Evolutionary conservation across 805 yeast genomes (phyloP).

Genomic region (Hanseniaspora pseudoguilliermondii): DNA sequence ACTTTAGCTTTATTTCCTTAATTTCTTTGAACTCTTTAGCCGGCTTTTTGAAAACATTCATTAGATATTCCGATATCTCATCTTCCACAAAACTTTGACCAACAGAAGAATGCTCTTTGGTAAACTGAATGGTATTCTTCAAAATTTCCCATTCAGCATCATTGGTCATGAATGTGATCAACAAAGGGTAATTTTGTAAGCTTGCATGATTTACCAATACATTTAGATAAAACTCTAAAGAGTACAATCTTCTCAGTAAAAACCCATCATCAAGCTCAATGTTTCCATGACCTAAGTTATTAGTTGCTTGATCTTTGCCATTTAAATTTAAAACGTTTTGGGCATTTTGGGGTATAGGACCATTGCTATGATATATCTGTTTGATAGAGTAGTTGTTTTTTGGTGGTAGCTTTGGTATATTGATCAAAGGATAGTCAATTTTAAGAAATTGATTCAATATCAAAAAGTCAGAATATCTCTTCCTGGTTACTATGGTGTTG

Average conservation of each 20-base stretch:
- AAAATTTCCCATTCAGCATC: conserved; percentile 10
- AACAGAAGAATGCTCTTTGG: conserved; percentile 1
- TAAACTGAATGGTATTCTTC: conserved; percentile 9
- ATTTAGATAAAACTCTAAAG: conserved; percentile 7
- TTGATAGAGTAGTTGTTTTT: conserved; percentile 11
- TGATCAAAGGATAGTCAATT: conserved; percentile 8
- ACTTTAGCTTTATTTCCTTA: conserved; percentile 6
- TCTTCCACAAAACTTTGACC: conserved; percentile 1
- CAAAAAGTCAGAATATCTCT: conserved; percentile 12
- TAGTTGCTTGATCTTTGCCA: not conserved
- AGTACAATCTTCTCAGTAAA: conserved; percentile 6
- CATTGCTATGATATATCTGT: conserved; percentile 2
- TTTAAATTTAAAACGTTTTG: not conserved
- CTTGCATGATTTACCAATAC: conserved; percentile 5
- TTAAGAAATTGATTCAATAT: conserved; percentile 10
- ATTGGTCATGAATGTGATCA: conserved; percentile 12
- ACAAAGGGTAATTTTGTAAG: conserved; percentile 5
- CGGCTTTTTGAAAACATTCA: conserved; percentile 12
- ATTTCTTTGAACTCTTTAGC: conserved; percentile 9
- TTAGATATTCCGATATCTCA: conserved; percentile 9
- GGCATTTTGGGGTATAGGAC: not conserved
- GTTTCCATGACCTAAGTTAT: not conserved
- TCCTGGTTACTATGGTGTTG: conserved; percentile 8
- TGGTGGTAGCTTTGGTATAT: conserved; percentile 11
- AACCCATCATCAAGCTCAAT: conserved; percentile 10